Base-by-base conservation (phyloP, 768 basidiomycete genomes). In the Tricholoma matsutake region DNA sequence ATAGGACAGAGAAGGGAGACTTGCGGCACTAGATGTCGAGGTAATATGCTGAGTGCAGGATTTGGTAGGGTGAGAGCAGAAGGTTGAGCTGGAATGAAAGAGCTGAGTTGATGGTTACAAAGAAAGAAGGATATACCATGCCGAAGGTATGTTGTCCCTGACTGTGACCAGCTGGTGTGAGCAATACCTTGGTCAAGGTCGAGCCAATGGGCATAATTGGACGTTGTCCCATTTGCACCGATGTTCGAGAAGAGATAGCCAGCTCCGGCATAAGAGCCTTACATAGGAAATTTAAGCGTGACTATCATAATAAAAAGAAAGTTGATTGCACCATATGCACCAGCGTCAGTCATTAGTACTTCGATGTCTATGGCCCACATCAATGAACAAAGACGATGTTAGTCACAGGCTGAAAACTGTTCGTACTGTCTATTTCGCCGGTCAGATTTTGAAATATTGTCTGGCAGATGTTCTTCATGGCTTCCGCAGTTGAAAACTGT, bases 221-320 rank as follows among this genome's bases (percentile, higher is more conserved):
- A 71, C 3, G 78, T 67, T 5, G 71, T 32, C 0, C 75, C 81
- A 1, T 75, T 78, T 7, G 66, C 62, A 61, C 83, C 70, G 25
- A 88, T 63, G 10, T 79, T 83, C 0, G 83, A 78, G 3, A 88
- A 60, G 1, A 91, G 70, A 66, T 84, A 80, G 5, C 88, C 88
- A 6, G 89, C 85, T 5, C 84, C 84, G 3, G 84, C 78, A 64
- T 87, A 90, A 2, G 89, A 89, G 22, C 89, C 89, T 90, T 63
- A 61, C 35, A 28, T 61, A n/a, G 54, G 18, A 5, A n/a, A 39
- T 32, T 43, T n/a, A 51, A 20, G 18, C 31, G 6, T 8, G 56
- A 39, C 32, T 8, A 43, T 7, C 54, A 34, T 31, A 53, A 43
- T 18, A 6, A 29, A n/a, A 29, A 37, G 1, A 16, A 31, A n/a